Conservation (phyloP, 2,329 filamentous ascomycete genomes). For the Cladosporium sp. region DNA sequence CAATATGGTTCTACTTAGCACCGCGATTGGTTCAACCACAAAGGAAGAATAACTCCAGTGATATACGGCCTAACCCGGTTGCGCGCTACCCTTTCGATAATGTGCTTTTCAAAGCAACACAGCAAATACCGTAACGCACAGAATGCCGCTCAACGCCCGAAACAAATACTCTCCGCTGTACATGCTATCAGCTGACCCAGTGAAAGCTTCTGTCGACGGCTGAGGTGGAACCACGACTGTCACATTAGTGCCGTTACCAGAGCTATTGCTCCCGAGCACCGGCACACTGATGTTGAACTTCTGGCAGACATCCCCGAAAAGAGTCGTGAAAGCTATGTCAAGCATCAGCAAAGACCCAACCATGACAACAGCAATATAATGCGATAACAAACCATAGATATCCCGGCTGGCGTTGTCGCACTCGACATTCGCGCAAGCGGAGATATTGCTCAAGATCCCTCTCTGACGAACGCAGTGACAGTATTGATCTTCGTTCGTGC, state of each 20-base stretch:
- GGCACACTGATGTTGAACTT: slow-evolving; percentile 29
- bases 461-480: slow-evolving; percentile 29
- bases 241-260: slow-evolving; percentile 25
- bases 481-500: slow-evolving; percentile 29
- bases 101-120: neutral
- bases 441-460: slow-evolving; percentile 28
- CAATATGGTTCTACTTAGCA: neutral
- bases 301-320: slow-evolving; percentile 28
- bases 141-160: neutral
- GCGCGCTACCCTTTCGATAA: neutral
- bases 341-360: neutral
- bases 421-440: slow-evolving; percentile 25
- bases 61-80: neutral
- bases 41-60: neutral
- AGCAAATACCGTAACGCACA: neutral
- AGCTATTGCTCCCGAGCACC: slow-evolving; percentile 25
- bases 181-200: neutral
- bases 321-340: slow-evolving; percentile 26
- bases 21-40: neutral
- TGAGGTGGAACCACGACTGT: neutral
- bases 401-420: slow-evolving; percentile 25
- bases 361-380: neutral
- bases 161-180: too few relatives aligned
- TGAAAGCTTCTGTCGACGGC: neutral
- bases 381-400: slow-evolving; percentile 24